Base-by-base conservation (phyloP, 805 yeast species). In the Saturnispora bothae region DNA sequence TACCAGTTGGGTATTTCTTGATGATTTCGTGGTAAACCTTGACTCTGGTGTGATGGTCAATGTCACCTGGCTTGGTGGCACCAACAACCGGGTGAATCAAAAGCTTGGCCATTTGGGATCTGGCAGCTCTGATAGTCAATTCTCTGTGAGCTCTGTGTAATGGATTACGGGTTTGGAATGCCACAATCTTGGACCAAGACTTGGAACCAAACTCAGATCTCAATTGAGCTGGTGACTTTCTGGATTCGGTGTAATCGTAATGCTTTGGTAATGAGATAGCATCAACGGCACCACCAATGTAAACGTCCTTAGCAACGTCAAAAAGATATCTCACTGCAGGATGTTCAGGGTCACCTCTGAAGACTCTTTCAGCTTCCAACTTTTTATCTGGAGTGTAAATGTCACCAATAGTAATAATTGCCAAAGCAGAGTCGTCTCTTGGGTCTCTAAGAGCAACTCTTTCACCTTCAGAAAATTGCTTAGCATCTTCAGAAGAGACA, bases 71-170 rank as follows among this genome's bases (percentile, higher is more conserved):
- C 62, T 88, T 88, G 47, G 97, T 88, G 51, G 89, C 68, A 33
- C 97, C 97, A 29, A 88, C 97, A 31, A 88, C 97, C 4, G 97
- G 97, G 62, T 88, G 97, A 54, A 88, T 85, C 61, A 88, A 70
- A 40, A 88, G 80, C 47, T 83, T 80, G 33, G 89, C 86, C 48
- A 85, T 80, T 49, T 85, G 76, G 49, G 83, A 92, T 53, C 86
- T 75, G n/a, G 97, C 96, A 27, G 96, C 97, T 52, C 96, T 75
- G 33, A 88, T 94, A 13, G 97, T 88, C 54, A 88, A 69, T 62
- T 88, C 97, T 60, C 96, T 75, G 63, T 88, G 97, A 25, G 97
- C 97, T 60, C 97, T 78, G 63, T 88, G 97, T 96, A 88, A 89
- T 49, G 97, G 97, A 67, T 88, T 88, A 68, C 97, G 76, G 31